Evolutionary conservation across 75 land plant species (phyloP), one percentile per base, ranked within the genome.

Genomic region (Ceratopteris richardii): DNA sequence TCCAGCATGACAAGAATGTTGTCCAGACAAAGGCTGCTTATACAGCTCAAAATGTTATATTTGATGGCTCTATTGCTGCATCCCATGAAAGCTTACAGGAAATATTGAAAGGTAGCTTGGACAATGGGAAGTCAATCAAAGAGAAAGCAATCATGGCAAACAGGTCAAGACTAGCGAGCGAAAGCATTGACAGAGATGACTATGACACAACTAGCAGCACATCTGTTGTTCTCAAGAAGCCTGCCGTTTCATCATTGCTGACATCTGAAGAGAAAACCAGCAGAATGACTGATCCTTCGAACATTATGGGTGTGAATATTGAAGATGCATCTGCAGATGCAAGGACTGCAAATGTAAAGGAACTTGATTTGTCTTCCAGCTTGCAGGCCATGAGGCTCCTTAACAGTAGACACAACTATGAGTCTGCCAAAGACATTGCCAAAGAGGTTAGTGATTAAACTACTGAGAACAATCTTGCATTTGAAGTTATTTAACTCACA

Each of bases 161-260:
- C 37, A 9, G 37, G 37, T 3, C 37, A n/a, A n/a, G n/a, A n/a
- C 42, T 40, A 14, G 9, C 42, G 42, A 40, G 14, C 14, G 42
- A 40, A 40, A 14, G 42, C 14, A 40, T 14, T 9, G 14, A 10
- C 9, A 14, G 14, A 10, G 42, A 10, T 40, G 42, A 9, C 14
- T 10, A 40, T 46, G 22, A 46, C 17, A 17, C 17, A 18, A 21
- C 2, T 18, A 46, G 50, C 3, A 14, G 2, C 50, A 6, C 50
- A 3, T n/a, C 50, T 46, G 50, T 46, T 18, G 50, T 46, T n/a
- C 18, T 46, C 4, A 46, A 46, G 14, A 46, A 46, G 50, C 50
- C 50, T 46, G 13, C 17, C 3, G 2, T 17, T 14, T 46, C 22
- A 46, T 5, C 50, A 46, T 6, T 5, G 50, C 3, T 17, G 3